Evolutionary conservation across 2,329 filamentous ascomycete species (phyloP), one percentile per base, ranked within the genome.

Genomic region (Capronia epimyces): DNA sequence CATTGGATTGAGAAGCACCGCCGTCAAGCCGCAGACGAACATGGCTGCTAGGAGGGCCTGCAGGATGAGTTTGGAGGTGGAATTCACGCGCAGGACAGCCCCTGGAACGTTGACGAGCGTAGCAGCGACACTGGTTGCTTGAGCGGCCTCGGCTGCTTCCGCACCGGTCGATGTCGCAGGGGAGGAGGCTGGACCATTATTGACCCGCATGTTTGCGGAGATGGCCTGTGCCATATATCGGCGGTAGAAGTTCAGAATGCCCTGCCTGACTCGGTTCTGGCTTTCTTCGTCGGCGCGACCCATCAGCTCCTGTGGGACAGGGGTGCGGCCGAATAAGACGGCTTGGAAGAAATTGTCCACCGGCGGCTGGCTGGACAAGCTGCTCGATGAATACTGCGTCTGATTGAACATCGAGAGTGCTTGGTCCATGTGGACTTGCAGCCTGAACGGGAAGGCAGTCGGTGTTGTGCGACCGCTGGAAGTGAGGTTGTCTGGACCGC

Each of bases 161-260:
- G 6, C 13, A 4, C 7, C 20, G n/a, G 15, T 7, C 20, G 16
- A 6, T 24, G 39, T 13, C 9, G 4, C 3, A 10, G 22, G 4
- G 3, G 20, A n/a, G 6, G 20, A 5, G 7, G 3, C 20, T 9
- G 39, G 3, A 3, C 13, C 13, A 27, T n/a, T 7, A 27, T n/a
- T 15, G 2, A 50, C 41, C 3, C 59, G 46, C 55, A 61, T 59
- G 10, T 56, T 60, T 3, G 3, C 21, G 4, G 53, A 55, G 16
- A 61, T 58, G 4, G 52, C 57, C 39, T 60, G 57, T 3, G 59
- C 59, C 59, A 61, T 61, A 47, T 61, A 61, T 1, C 55, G 39
- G 1, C 57, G 49, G 39, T 61, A 61, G 45, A 61, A 52, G 3
- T 12, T 31, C 1, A 46, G 22, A 10, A 60, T 55, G 20, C 34